Base-by-base conservation (phyloP, 129 eudicot genomes). In the Escallonia rubra region DNA sequence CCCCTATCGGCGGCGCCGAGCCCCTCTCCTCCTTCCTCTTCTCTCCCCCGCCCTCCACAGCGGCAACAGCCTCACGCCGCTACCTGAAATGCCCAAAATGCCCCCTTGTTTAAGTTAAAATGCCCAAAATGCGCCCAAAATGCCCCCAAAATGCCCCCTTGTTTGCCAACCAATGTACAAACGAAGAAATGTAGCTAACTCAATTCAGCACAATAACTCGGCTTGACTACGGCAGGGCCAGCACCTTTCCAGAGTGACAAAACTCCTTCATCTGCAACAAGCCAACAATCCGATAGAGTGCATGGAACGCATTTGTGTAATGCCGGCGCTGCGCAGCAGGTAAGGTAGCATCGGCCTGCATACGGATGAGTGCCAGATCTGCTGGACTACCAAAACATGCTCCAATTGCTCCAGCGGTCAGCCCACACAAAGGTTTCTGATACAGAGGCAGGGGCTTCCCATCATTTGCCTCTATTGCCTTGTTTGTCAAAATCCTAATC, bases 321-420 rank as follows among this genome's bases (percentile, higher is more conserved):
- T 93, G 68, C 45, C 96, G 83, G n/a, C 95, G 75, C 67, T 89
- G 99, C 14, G 95, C 96, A 58, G 14, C 69, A 40, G 99, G 95
- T 69, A 93, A 66, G 34, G 96, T 89, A 41, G 95, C 98, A 72
- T 93, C 98, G 41, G 98, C 98, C 65, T 92, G 98, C 98, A 92
- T 92, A 15, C 96, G 91, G 59, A 92, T 82, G 61, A 92, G 84
- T 14, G 96, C 98, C 74, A 92, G 70, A 69, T 89, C 96, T 46
- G 96, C 96, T 55, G 96, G 96, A 59, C 89, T 92, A 47, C 98
- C 96, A 40, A 92, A 83, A 46, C 73, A 74, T 6, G 98, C 96
- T 63, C 96, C 95, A 56, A 92, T 84, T 15, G 96, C 98, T 78
- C 98, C 98, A 39, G 98, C 96, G 46, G 87, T 89, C 76, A 89